Percentiles rank a stretch among this genome's conserved stretches.
phyloP scores from a whole-genome alignment of 2,329 filamentous ascomycete species.

The Calonectria crousiana region DNA sequence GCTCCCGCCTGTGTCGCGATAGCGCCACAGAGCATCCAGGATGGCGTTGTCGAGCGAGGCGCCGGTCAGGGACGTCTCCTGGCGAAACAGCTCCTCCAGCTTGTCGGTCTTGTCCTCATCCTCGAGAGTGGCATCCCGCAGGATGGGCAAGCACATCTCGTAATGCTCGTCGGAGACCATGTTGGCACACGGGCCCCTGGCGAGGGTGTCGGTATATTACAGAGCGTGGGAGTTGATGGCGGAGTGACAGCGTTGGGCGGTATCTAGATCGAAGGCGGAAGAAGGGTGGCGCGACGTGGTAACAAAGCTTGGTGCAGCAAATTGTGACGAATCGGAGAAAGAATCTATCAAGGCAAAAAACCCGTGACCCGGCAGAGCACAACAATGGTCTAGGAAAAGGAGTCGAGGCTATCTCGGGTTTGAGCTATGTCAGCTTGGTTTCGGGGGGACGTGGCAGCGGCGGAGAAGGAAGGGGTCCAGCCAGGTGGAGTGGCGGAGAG shows the following conservation, averaged over 20 bases:
- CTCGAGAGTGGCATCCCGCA: conserved; percentile 84
- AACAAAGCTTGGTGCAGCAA: conserved; percentile 31
- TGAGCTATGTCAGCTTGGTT: conserved; percentile 34
- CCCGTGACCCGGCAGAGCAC: conserved; percentile 24
- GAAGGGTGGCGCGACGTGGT: conserved; percentile 23
- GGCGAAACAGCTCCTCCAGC: conserved; percentile 86
- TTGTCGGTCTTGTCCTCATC: conserved; percentile 97
- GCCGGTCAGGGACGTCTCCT: conserved; percentile 81
- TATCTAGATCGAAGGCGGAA: conserved; percentile 29
- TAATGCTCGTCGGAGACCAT: conserved; percentile 97
- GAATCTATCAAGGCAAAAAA: conserved; percentile 20
- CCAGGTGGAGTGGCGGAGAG: conserved; percentile 38
- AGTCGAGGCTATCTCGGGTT: conserved; percentile 31
- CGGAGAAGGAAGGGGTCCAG: conserved; percentile 34
- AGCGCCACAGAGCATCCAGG: conserved; percentile 90
- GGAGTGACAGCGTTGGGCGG: conserved; percentile 7
- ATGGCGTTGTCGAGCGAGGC: conserved; percentile 88
- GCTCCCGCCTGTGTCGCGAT: conserved; percentile 74
- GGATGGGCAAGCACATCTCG: conserved; percentile 88
- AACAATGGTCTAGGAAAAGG: conserved; percentile 31
- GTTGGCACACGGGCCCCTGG: conserved; percentile 47
- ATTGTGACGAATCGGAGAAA: conserved; percentile 20
- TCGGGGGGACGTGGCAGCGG: conserved; percentile 26
- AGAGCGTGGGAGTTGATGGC: neutral
- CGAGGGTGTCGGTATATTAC: conserved; percentile 24